phyloP scores from a whole-genome alignment of 2,329 filamentous ascomycete genomes.

The Botrytis elliptica region DNA sequence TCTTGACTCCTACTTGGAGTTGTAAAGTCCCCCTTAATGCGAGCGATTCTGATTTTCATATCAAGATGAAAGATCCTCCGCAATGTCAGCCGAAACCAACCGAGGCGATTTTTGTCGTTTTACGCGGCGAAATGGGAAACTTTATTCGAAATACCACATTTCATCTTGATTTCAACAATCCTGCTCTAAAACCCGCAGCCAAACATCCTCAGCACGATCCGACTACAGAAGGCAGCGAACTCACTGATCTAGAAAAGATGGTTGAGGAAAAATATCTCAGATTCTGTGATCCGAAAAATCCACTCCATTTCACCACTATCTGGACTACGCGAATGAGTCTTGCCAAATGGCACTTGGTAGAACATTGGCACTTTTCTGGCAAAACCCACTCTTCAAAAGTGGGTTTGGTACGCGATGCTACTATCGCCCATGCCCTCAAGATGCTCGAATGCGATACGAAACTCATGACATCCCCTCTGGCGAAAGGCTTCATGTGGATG shows the following conservation, averaged over 20 bases:
- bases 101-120: constrained; percentile 60
- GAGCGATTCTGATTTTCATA: constrained; percentile 59
- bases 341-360: constrained; percentile 35
- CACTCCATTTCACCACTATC: constrained; percentile 41
- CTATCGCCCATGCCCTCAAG: constrained; percentile 36
- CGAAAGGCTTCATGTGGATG: constrained; percentile 39
- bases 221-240: constrained; percentile 22
- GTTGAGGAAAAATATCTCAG: constrained; percentile 46
- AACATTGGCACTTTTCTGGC: constrained; percentile 33
- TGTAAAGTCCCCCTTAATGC: constrained; percentile 60
- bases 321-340: constrained; percentile 32
- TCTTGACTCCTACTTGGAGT: constrained; percentile 48
- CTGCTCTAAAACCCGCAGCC: constrained; percentile 29
- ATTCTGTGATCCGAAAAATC: constrained; percentile 44
- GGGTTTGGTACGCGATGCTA: constrained; percentile 35
- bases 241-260: constrained; percentile 40
- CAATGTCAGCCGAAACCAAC: constrained; percentile 51
- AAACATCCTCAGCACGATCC: constrained; percentile 22
- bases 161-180: constrained; percentile 31
- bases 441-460: constrained; percentile 41
- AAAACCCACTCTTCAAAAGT: constrained; percentile 28
- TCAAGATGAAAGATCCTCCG: constrained; percentile 55
- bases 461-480: constrained; percentile 35
- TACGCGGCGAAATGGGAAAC: constrained; percentile 56
- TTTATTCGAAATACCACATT: constrained; percentile 34